phyloP scores from a whole-genome alignment of 78 protist species.

The Dictyostelium intermedium region DNA sequence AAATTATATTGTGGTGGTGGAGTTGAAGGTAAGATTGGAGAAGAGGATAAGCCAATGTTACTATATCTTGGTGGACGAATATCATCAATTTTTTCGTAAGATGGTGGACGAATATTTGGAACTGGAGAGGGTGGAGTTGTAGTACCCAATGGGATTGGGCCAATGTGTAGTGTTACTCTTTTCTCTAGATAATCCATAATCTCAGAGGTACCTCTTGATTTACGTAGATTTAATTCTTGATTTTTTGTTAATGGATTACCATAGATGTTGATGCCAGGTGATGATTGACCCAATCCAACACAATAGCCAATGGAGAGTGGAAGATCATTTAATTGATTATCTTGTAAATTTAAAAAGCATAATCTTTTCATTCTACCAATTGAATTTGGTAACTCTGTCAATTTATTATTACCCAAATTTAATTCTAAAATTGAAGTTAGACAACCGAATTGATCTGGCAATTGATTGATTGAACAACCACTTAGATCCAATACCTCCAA shows the following conservation, averaged over 20 bases:
- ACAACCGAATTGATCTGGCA: background rate
- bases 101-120: background rate
- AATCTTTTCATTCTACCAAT: constrained; percentile 68
- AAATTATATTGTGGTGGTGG: background rate
- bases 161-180: background rate
- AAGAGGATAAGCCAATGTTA: background rate
- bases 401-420: constrained; percentile 1
- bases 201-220: constrained; percentile 16
- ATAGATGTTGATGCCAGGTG: background rate
- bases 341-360: constrained; percentile 27
- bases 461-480: background rate
- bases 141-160: background rate
- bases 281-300: background rate
- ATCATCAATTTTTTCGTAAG: background rate
- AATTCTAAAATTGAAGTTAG: constrained; percentile 1
- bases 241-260: constrained; percentile 28
- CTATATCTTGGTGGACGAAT: constrained; percentile 20
- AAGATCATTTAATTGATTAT: constrained; percentile 31
- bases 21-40: background rate
- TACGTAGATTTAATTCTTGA: background rate
- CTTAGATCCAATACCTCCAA: constrained; percentile 6
- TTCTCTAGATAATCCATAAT: constrained; percentile 69
- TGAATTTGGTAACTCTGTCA: constrained; percentile 44
- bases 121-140: background rate
- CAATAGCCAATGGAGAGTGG: constrained; percentile 74